phyloP scores from a whole-genome alignment of 495 filamentous ascomycete genomes.

The Xylaria grammica region DNA sequence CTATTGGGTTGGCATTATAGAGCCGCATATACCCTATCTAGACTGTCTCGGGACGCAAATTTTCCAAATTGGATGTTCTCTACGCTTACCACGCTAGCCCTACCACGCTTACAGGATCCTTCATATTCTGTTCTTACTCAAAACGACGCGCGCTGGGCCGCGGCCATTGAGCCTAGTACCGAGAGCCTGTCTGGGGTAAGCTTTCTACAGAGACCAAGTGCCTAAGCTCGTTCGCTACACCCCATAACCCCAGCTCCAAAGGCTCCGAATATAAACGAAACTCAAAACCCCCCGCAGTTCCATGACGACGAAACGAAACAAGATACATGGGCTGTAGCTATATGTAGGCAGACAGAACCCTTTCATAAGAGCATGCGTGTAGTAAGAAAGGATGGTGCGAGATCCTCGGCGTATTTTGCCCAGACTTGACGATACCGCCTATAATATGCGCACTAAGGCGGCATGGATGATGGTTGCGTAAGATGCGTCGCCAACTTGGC shows the following conservation, averaged over 20 bases:
- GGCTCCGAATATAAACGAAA: no score
- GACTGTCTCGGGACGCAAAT: not conserved
- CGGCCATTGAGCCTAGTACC: no score
- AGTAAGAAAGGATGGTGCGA: constrained; percentile 16
- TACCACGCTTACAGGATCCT: not conserved
- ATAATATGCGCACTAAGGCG: constrained; percentile 5
- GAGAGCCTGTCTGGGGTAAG: no score
- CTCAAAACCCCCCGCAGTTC: not conserved
- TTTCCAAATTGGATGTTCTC: not conserved
- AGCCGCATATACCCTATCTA: not conserved
- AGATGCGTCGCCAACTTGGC: constrained; percentile 3
- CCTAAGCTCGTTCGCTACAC: no score
- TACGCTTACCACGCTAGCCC: not conserved
- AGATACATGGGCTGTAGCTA: not conserved
- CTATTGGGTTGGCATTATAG: not conserved
- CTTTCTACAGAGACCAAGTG: no score
- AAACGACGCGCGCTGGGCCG: no score
- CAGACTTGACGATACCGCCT: not conserved
- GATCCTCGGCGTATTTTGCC: not conserved
- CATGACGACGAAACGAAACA: constrained; percentile 4
- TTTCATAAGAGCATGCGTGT: not conserved
- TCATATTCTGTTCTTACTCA: not conserved
- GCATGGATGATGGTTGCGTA: constrained; percentile 6
- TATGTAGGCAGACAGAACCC: not conserved
- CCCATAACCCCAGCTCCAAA: no score